Base-by-base conservation (phyloP, 2,329 filamentous ascomycete species). In the Hortaea werneckii region DNA sequence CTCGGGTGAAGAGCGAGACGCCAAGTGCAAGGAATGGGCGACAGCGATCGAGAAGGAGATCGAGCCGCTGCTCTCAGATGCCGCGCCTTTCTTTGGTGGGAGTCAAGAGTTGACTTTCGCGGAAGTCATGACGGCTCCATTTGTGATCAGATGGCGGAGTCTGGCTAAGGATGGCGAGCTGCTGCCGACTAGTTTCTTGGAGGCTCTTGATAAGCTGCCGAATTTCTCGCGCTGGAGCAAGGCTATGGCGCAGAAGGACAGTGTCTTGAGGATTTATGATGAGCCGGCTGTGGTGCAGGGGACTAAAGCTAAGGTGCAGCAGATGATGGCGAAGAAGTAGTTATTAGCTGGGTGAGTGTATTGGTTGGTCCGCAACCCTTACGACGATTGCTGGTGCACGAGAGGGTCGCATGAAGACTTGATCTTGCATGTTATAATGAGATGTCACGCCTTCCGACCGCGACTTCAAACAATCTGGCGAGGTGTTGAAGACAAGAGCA, bases 81-180 rank as follows among this genome's bases (percentile, higher is more conserved):
- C 68, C 6, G 50, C 38, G 5, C 70, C 70, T 0, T 73, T 71
- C 55, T 73, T 73, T 47, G 67, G 66, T 1, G 70, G 70, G 0
- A 69, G 64, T 42, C 53, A 60, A n/a, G 63, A 65, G 59, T 59
- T 88, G 37, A 90, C 85, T 0, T 65, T 88, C 32, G 86, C 81
- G 9, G 87, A 92, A 76, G 85, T 85, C n/a, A 51, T 58, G 47
- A 76, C 74, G 1, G 83, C 78, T 0, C 80, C 83, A 0, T 87
- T 88, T 60, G 58, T 85, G 7, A 58, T 87, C 20, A 74, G 84
- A 1, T 60, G 82, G 13, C 69, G 80, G 39, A 64, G 69, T 1
- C 70, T 78, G 28, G 58, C 72, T 0, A 78, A 80, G 57, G 67
- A 76, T 20, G 69, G 70, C 32, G 71, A 68, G 1, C 48, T 86